Conservation (phyloP, 2,329 filamentous ascomycete species). For the Alternaria gaisen region DNA sequence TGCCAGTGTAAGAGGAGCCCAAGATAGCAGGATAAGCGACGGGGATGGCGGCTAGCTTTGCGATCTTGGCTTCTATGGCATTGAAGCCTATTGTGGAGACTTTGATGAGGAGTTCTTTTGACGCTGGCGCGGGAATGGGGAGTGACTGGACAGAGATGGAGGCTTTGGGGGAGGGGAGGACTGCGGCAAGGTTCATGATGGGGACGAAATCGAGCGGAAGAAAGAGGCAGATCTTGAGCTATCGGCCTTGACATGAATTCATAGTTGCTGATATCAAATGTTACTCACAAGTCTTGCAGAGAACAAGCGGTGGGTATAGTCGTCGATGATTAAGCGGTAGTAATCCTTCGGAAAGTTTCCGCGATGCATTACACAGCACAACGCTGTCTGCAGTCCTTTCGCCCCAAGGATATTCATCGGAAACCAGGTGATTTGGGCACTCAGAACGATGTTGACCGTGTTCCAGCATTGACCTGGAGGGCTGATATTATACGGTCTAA, state of each 20-base stretch:
- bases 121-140: background rate
- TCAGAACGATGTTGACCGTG: background rate
- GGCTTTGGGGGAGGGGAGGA: background rate
- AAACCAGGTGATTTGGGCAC: background rate
- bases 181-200: background rate
- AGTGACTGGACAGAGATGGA: background rate
- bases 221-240: background rate
- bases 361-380: background rate
- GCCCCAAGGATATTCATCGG: rapidly evolving
- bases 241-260: background rate
- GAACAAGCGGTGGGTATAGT: background rate
- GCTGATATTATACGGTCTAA: background rate
- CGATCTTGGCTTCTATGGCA: background rate
- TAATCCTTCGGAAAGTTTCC: background rate
- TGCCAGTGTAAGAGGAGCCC: background rate
- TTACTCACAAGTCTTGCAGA: background rate
- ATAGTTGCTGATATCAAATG: background rate
- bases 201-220: background rate
- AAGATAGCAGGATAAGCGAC: background rate
- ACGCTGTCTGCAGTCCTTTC: background rate
- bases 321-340: background rate
- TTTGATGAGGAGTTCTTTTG: background rate
- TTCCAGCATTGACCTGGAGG: background rate
- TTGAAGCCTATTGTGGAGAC: background rate
- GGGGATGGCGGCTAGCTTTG: background rate